These are phyloP conservation scores for Chaetomium tenue DNA, from an alignment of 495 filamentous ascomycete species.

Conservation along the genomic window DNA sequence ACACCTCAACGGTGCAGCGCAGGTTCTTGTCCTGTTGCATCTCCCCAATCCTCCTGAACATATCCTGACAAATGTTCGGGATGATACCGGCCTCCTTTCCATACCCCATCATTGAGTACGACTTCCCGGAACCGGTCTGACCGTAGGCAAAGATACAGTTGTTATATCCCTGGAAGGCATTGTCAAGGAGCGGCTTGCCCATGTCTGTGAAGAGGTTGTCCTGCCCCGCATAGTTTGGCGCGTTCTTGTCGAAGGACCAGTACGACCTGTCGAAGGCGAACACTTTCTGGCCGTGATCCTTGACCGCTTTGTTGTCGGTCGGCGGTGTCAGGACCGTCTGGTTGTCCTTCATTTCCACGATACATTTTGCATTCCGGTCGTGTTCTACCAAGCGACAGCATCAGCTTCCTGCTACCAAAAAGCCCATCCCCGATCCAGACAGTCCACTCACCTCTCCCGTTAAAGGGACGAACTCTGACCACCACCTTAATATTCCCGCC, in stretches of 20 bases:
- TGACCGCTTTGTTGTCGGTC: conserved; percentile 62
- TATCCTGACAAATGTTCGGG: conserved; percentile 94
- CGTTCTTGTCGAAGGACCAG: conserved; percentile 90
- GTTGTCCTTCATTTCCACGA: conserved; percentile 90
- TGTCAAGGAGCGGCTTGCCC: conserved; percentile 88
- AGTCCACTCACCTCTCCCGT: conserved; percentile 79
- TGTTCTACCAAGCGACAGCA: conserved; percentile 57
- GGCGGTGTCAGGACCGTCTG: conserved; percentile 87
- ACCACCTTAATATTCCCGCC: conserved; percentile 99
- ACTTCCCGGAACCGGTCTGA: conserved; percentile 97
- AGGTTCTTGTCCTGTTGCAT: conserved; percentile 76
- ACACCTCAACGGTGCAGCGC: conserved; percentile 92
- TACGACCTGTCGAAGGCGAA: conserved; percentile 98
- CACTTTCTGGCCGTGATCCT: conserved; percentile 71
- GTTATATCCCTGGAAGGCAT: conserved; percentile 98
- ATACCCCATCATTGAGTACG: conserved; percentile 99
- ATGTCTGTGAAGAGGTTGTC: conserved; percentile 84
- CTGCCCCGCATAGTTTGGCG: conserved; percentile 84
- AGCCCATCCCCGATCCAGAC: not conserved
- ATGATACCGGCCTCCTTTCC: conserved; percentile 95
- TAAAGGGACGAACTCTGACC: conserved; percentile 90
- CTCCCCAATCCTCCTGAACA: conserved; percentile 81
- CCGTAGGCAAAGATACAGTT: conserved; percentile 99
- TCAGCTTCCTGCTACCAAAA: not conserved
- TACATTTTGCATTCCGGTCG: conserved; percentile 91